These are phyloP conservation scores for Metschnikowia orientalis DNA, from an alignment of 805 yeast species.

Conservation along the genomic window DNA sequence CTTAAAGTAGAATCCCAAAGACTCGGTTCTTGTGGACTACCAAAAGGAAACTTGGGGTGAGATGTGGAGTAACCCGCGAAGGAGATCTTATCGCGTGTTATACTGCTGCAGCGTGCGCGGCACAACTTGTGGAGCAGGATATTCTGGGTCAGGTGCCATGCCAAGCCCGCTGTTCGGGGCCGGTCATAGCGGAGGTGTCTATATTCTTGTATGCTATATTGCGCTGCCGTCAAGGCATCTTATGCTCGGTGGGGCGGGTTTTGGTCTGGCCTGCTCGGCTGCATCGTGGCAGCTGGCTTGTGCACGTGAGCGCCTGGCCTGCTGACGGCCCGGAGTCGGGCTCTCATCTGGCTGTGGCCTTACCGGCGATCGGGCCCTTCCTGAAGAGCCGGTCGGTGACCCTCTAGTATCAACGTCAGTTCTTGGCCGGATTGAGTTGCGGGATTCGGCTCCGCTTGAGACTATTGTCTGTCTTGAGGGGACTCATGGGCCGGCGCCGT, in stretches of 20 bases:
- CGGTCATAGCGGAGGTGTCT: background rate
- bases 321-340: too few relatives aligned
- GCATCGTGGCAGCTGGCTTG: too few relatives aligned
- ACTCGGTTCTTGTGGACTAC: too few relatives aligned
- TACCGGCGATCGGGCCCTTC: too few relatives aligned
- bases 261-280: constrained; percentile 3
- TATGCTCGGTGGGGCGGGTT: constrained; percentile 2
- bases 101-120: constrained; percentile 4
- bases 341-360: too few relatives aligned
- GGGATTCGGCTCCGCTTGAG: constrained; percentile 13
- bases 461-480: constrained; percentile 5
- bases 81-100: constrained; percentile 11
- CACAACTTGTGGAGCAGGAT: constrained; percentile 1
- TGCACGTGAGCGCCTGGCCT: too few relatives aligned
- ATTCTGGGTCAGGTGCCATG: constrained; percentile 4
- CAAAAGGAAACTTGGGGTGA: too few relatives aligned
- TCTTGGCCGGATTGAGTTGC: too few relatives aligned
- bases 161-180: constrained; percentile 1
- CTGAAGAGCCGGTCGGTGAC: too few relatives aligned
- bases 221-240: background rate
- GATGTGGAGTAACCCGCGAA: constrained; percentile 4
- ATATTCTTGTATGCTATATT: background rate
- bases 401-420: too few relatives aligned
- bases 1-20: too few relatives aligned
- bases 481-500: constrained; percentile 11